Conservation (phyloP, 331 rosid species). For the Phaseolus coccineus region DNA sequence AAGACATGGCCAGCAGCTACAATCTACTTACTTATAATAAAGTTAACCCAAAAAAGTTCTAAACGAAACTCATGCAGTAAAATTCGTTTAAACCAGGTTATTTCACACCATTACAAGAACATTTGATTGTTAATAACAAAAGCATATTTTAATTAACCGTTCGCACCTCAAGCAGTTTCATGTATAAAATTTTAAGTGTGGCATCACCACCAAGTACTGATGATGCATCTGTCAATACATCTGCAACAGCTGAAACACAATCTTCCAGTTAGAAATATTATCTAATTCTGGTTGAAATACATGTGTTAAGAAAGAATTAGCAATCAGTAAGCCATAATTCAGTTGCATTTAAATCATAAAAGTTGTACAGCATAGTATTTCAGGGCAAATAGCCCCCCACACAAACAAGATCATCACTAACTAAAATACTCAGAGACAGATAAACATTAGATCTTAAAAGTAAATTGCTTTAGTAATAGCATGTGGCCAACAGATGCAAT, state of each 20-base stretch:
- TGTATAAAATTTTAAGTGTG: conserved; percentile 80
- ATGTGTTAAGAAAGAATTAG: conserved; percentile 9
- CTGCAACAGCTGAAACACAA: conserved; percentile 91
- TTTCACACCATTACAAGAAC: conserved; percentile 23
- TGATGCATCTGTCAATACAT: conserved; percentile 95
- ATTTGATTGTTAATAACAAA: not conserved
- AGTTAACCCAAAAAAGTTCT: not conserved
- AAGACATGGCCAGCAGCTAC: conserved; percentile 18
- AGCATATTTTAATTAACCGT: conserved; percentile 21
- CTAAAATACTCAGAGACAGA: conserved; percentile 6
- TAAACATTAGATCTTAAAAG: conserved; percentile 15
- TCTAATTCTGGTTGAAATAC: conserved; percentile 36
- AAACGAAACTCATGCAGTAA: conserved; percentile 5
- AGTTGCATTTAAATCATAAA: conserved; percentile 2
- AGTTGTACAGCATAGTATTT: conserved; percentile 32
- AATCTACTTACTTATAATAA: conserved; percentile 2
- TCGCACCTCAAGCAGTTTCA: conserved; percentile 92
- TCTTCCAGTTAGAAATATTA: conserved; percentile 45
- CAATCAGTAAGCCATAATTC: conserved; percentile 18
- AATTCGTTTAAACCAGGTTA: conserved; percentile 24
- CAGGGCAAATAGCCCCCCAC: not conserved
- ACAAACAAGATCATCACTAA: conserved; percentile 33
- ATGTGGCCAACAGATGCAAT: conserved; percentile 24
- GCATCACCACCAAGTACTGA: conserved; percentile 95
- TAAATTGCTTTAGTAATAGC: not conserved